phyloP scores from a whole-genome alignment of 139 green algal species.

The Coelastrella sp. region DNA sequence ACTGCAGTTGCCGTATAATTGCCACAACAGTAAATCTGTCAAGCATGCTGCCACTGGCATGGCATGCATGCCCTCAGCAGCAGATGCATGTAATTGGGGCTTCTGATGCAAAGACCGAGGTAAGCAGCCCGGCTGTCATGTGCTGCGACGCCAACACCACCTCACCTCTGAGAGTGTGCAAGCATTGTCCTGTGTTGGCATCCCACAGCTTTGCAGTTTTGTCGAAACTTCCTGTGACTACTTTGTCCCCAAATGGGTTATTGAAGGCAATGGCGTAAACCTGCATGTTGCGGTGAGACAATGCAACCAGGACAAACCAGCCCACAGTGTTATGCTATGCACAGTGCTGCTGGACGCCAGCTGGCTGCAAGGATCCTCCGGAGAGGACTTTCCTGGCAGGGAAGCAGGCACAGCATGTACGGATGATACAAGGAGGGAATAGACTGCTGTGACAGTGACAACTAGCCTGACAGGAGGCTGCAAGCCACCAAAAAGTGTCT shows the following conservation, averaged over 20 bases:
- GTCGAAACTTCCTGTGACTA: constrained; percentile 84
- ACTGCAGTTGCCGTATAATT: too few relatives aligned
- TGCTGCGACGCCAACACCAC: not conserved
- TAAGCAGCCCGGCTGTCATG: not conserved
- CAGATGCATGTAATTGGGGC: not conserved
- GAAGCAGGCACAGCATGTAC: too few relatives aligned
- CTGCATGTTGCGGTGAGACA: constrained; percentile 34
- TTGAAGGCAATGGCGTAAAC: constrained; percentile 88
- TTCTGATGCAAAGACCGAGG: too few relatives aligned
- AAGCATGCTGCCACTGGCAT: not conserved
- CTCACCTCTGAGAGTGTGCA: constrained; percentile 71
- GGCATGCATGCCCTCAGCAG: not conserved
- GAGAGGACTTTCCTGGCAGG: not conserved
- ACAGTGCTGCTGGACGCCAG: not conserved
- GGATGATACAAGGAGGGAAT: too few relatives aligned
- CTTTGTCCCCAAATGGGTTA: constrained; percentile 84
- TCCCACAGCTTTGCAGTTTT: constrained; percentile 79
- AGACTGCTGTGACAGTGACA: too few relatives aligned
- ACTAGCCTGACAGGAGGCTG: too few relatives aligned
- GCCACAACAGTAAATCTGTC: not conserved
- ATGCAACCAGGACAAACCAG: not conserved
- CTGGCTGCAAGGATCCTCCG: not conserved
- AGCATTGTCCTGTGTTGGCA: constrained; percentile 72
- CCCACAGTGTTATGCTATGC: not conserved
- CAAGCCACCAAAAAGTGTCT: not conserved